A percentile compares a stretch with the other conserved stretches of the same genome.
phyloP scores from a whole-genome alignment of 495 filamentous ascomycete genomes.

The Penicillium mononematosum region DNA sequence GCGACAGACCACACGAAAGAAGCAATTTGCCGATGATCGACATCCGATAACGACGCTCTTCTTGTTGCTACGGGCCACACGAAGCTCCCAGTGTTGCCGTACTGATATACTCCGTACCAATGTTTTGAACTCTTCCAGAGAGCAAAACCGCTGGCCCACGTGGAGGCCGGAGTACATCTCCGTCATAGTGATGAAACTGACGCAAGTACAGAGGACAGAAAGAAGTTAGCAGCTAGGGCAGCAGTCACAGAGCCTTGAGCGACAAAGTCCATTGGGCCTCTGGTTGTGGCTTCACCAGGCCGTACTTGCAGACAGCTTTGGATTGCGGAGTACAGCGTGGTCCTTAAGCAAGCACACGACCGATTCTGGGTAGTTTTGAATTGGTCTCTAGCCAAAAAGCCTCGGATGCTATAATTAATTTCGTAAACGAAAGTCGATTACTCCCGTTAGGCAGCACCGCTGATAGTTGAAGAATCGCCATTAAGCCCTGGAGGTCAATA shows the following conservation, averaged over 20 bases:
- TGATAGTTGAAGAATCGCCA: conserved; percentile 7
- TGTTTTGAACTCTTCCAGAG: conserved; percentile 46
- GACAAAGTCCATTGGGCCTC: conserved; percentile 25
- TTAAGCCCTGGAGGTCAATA: conserved; percentile 1
- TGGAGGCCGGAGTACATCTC: conserved; percentile 48
- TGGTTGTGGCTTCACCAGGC: conserved; percentile 13
- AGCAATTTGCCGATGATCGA: conserved; percentile 43
- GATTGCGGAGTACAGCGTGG: conserved; percentile 20
- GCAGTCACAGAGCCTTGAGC: conserved; percentile 21
- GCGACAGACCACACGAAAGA: conserved; percentile 48
- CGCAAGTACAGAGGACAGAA: conserved; percentile 15
- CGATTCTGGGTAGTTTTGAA: neutral
- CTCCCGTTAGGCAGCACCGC: neutral
- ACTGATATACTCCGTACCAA: conserved; percentile 47
- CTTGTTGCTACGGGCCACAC: conserved; percentile 47
- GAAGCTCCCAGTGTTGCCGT: conserved; percentile 49
- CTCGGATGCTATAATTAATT: neutral
- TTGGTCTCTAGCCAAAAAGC: neutral
- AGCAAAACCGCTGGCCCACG: conserved; percentile 46
- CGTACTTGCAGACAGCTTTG: conserved; percentile 10
- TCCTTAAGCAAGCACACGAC: conserved; percentile 12
- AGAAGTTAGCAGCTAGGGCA: conserved; percentile 21
- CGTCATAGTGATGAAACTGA: conserved; percentile 33
- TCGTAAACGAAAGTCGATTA: neutral
- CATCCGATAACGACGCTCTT: conserved; percentile 50